Conservation (phyloP, 805 yeast species). For the Helenozyma rhizophorensis region DNA sequence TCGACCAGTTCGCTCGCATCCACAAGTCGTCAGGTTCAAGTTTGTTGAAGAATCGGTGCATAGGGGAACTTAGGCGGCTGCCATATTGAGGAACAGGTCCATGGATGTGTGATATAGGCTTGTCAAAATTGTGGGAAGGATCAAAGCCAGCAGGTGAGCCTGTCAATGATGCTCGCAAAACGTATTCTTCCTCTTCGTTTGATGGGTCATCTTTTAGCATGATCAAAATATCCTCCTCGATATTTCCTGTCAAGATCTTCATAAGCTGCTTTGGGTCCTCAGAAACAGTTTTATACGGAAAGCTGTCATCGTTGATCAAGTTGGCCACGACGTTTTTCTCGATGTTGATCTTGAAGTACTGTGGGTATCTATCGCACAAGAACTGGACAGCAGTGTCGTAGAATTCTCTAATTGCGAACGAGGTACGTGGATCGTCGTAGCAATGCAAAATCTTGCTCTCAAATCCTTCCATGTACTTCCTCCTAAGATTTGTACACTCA, state of each 20-base stretch:
- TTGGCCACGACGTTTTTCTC: slow-evolving; percentile 27
- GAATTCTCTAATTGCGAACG: slow-evolving; percentile 43
- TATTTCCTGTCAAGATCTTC: slow-evolving; percentile 26
- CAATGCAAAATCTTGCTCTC: slow-evolving; percentile 20
- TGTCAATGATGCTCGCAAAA: slow-evolving; percentile 51
- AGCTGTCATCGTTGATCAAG: slow-evolving; percentile 34
- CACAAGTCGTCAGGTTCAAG: slow-evolving; percentile 52
- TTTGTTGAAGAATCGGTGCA: slow-evolving; percentile 63
- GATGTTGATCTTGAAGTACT: slow-evolving; percentile 36
- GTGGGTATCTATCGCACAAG: slow-evolving; percentile 49
- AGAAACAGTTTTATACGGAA: slow-evolving; percentile 24
- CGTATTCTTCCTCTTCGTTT: slow-evolving; percentile 50
- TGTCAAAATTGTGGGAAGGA: slow-evolving; percentile 49
- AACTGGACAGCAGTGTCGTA: slow-evolving; percentile 41
- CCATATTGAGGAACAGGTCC: slow-evolving; percentile 69
- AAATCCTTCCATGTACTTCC: slow-evolving; percentile 25
- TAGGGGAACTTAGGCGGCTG: slow-evolving; percentile 51
- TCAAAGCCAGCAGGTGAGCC: slow-evolving; percentile 74
- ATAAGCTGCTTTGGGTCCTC: slow-evolving; percentile 19
- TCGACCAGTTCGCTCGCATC: slow-evolving; percentile 64
- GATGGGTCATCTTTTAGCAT: slow-evolving; percentile 39
- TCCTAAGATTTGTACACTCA: slow-evolving; percentile 38
- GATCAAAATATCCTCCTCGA: slow-evolving; percentile 64
- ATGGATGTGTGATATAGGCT: slow-evolving; percentile 58
- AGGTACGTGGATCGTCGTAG: slow-evolving; percentile 17